These are phyloP conservation scores for Gryganskiella cystojenkinii DNA, from an alignment of 192 early-diverging fungal genomes.

Conservation along the genomic window DNA sequence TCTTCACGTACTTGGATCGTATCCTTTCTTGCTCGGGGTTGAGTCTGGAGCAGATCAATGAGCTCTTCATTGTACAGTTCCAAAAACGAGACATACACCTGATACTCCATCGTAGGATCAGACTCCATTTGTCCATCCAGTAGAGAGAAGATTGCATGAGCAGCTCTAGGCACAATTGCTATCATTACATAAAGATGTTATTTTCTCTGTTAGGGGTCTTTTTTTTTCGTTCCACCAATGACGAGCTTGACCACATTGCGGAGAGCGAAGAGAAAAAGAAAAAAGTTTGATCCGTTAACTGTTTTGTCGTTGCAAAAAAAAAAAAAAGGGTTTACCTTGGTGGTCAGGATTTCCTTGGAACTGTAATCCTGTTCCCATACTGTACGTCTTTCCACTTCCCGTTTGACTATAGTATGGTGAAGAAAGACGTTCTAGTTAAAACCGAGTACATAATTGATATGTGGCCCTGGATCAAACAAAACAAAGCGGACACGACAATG, in stretches of 20 bases:
- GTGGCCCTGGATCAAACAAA: background rate
- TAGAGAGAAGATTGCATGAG: slow-evolving; percentile 64
- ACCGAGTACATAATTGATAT: background rate
- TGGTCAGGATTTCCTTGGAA: slow-evolving; percentile 47
- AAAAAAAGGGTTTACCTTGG: slow-evolving; percentile 13
- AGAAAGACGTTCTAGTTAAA: background rate
- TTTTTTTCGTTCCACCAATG: too few relatives aligned
- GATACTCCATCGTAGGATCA: slow-evolving; percentile 54
- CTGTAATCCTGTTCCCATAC: slow-evolving; percentile 88
- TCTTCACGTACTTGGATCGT: slow-evolving; percentile 79
- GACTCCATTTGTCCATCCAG: slow-evolving; percentile 51
- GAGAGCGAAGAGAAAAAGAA: too few relatives aligned
- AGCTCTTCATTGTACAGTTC: slow-evolving; percentile 99
- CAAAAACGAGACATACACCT: slow-evolving; percentile 84
- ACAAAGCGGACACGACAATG: background rate
- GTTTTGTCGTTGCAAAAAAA: background rate
- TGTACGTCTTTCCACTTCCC: slow-evolving; percentile 93
- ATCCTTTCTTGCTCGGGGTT: slow-evolving; percentile 41
- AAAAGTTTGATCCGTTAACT: background rate
- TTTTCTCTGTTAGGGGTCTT: background rate
- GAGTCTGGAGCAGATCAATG: slow-evolving; percentile 80
- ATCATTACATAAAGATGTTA: slow-evolving; percentile 2
- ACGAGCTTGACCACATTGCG: too few relatives aligned
- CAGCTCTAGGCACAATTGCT: slow-evolving; percentile 80
- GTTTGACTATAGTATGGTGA: slow-evolving; percentile 73